phyloP scores from a whole-genome alignment of 1,284 basidiomycete genomes.

The Spongispora temasekensis region DNA sequence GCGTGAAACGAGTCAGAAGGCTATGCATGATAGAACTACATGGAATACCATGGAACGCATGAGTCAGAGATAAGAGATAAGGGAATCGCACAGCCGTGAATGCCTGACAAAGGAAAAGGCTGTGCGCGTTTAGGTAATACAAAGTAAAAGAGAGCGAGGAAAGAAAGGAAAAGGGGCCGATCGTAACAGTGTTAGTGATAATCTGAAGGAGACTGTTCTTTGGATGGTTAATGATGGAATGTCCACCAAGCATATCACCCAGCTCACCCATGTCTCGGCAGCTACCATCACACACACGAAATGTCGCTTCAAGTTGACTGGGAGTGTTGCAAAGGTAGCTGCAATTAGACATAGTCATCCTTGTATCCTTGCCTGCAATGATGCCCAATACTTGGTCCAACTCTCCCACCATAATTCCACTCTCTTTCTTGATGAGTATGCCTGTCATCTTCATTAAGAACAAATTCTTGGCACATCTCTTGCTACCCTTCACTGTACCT shows the following conservation, averaged over 20 bases:
- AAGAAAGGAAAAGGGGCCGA: no score
- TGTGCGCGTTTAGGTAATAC: no score
- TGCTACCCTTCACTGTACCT: not conserved
- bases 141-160: no score
- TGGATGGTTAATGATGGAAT: not conserved
- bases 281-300: not conserved
- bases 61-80: no score
- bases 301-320: not conserved
- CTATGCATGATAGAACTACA: no score
- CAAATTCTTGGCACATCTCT: not conserved
- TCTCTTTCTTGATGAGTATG: not conserved
- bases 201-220: not conserved
- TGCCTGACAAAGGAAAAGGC: no score
- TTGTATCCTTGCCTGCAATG: not conserved
- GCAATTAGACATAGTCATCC: not conserved
- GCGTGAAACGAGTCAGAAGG: no score
- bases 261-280: not conserved
- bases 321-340: not conserved
- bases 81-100: no score
- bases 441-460: not conserved
- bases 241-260: not conserved
- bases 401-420: not conserved
- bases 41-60: no score
- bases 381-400: not conserved
- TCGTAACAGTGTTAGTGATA: not conserved